phyloP scores from a whole-genome alignment of 2,329 filamentous ascomycete species.

The Atkinsonella texensis region DNA sequence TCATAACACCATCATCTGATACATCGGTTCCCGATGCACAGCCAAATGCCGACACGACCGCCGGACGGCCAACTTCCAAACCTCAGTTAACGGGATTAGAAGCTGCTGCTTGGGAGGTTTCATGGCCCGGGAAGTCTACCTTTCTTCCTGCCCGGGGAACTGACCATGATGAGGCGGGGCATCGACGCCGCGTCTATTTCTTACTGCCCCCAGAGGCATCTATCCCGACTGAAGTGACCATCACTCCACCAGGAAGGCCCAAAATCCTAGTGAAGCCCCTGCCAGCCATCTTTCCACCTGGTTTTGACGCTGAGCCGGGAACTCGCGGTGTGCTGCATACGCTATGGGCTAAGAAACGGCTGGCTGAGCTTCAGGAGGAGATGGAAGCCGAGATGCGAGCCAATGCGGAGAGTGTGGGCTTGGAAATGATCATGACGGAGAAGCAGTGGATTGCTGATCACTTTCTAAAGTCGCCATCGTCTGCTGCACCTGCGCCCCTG shows the following conservation, averaged over 20 bases:
- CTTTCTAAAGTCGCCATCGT: slow-evolving; percentile 35
- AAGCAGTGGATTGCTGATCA: slow-evolving; percentile 76
- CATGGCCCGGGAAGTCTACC: slow-evolving; percentile 70
- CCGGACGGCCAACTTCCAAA: neutral
- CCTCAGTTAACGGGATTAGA: slow-evolving; percentile 6
- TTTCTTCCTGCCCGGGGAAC: slow-evolving; percentile 48
- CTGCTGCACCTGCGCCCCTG: slow-evolving; percentile 15
- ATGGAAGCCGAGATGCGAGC: slow-evolving; percentile 59
- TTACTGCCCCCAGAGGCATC: slow-evolving; percentile 60
- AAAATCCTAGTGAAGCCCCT: slow-evolving; percentile 59
- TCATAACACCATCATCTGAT: slow-evolving; percentile 6
- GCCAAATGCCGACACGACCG: slow-evolving; percentile 4
- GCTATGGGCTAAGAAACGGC: slow-evolving; percentile 75
- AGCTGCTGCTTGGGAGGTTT: slow-evolving; percentile 54
- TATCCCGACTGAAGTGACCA: slow-evolving; percentile 60
- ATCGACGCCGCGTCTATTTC: slow-evolving; percentile 61
- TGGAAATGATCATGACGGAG: slow-evolving; percentile 75
- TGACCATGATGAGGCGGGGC: slow-evolving; percentile 19
- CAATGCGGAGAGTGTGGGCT: slow-evolving; percentile 70
- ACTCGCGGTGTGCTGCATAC: slow-evolving; percentile 78
- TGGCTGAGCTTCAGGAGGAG: slow-evolving; percentile 64
- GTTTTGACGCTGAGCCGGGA: slow-evolving; percentile 58
- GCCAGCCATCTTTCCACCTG: slow-evolving; percentile 74
- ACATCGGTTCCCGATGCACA: slow-evolving; percentile 9
- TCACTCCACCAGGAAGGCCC: slow-evolving; percentile 34